Base-by-base conservation (phyloP, 495 filamentous ascomycete genomes). In the Penicillium fimorum region DNA sequence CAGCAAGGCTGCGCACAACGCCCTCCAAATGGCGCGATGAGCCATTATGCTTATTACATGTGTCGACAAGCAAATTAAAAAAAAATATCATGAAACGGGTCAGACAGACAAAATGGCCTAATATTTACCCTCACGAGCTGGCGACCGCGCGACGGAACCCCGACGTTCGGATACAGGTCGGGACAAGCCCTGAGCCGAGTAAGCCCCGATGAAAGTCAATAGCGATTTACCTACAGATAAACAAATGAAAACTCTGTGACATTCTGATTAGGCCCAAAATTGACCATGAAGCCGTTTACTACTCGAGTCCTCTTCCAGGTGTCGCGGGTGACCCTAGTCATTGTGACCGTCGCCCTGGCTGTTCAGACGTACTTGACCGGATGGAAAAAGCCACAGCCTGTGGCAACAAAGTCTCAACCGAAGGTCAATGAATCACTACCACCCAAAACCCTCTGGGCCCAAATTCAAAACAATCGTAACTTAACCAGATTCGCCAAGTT, bases 401-500 rank as follows among this genome's bases (percentile, higher is more conserved):
- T 44, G 41, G 17, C 6, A 20, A 22, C 18, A 20, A 22, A 44
- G 5, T 22, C 41, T 20, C 41, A 22, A 44, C 18, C n/a, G n/a
- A n/a, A n/a, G n/a, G n/a, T n/a, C n/a, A n/a, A n/a, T n/a, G n/a
- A n/a, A n/a, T n/a, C n/a, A n/a, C n/a, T n/a, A n/a, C n/a, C 41
- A 8, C 41, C 41, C 18, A n/a, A 24, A 22, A 44, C 41, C 7
- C 41, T 44, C 41, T 44, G 41, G 41, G 41, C 15, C 17, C 17
- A 20, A 24, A 44, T 44, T 4, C 15, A 44, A 18, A n/a, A 44
- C 15, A 44, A 44, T 44, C 15, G 7, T n/a, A 44, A 44, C 17
- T 44, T 44, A 18, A 44, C 41, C 41, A 44, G 11, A 22, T 44
- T 44, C 17, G 41, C 41, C 41, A 44, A 44, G 41, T 44, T 44